Evolutionary conservation across 164 flowering plant genomes (phyloP).

Genomic region (Aristolochia californica): DNA sequence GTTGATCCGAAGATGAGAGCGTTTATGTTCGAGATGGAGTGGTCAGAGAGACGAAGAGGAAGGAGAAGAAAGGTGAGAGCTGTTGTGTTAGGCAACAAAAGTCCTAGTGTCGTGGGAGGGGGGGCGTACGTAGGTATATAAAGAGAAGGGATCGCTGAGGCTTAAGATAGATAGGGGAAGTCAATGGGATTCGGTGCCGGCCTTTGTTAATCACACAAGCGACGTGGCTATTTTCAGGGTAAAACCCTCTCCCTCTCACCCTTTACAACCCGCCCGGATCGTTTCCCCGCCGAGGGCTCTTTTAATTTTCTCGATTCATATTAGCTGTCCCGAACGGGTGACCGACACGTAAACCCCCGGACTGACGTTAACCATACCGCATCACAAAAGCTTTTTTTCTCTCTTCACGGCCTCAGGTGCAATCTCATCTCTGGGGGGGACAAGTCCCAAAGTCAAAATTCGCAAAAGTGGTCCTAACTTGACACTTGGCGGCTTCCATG

Average conservation of each 20-base stretch:
- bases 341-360: constrained; percentile 9
- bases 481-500: too few species aligned
- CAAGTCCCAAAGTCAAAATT: too few species aligned
- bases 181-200: constrained; percentile 43
- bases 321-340: constrained; percentile 9
- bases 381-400: too few species aligned
- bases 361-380: too few species aligned
- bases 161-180: too few species aligned
- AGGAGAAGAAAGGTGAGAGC: too few species aligned
- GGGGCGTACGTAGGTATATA: constrained; percentile 1
- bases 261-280: neutral
- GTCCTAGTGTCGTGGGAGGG: neutral
- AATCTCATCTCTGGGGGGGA: too few species aligned
- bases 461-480: too few species aligned
- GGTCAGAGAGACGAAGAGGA: too few species aligned
- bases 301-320: constrained; percentile 8
- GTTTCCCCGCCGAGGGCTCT: neutral
- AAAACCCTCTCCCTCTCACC: neutral
- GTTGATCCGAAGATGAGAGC: neutral
- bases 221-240: constrained; percentile 20
- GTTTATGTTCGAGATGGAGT: neutral
- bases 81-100: too few species aligned
- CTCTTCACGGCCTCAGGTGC: too few species aligned
- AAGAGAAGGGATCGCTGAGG: constrained; percentile 1
- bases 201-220: constrained; percentile 17